Conservation (phyloP, 1,284 basidiomycete species). For the Volvariella volvacea region DNA sequence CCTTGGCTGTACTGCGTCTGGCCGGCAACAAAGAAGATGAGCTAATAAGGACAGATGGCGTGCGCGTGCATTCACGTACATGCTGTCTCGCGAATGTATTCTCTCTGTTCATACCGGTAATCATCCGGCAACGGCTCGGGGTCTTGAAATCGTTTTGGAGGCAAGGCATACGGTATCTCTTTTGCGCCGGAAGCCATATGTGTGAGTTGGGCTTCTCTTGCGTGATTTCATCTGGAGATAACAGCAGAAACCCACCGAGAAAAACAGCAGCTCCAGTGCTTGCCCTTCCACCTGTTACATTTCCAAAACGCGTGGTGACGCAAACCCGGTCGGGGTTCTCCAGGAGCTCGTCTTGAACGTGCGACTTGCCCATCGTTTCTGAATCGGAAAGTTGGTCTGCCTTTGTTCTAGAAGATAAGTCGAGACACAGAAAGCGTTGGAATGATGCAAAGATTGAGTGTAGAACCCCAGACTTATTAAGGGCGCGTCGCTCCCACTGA, state of each 20-base stretch:
- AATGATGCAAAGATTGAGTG: too few relatives aligned
- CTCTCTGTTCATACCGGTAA: conserved; percentile 50
- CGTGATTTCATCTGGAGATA: background rate
- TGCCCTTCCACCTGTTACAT: conserved; percentile 50
- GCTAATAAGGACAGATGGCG: background rate
- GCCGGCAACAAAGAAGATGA: background rate
- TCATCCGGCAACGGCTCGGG: conserved; percentile 46
- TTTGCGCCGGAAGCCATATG: conserved; percentile 1
- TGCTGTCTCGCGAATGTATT: conserved; percentile 53
- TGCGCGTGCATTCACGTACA: conserved; percentile 32
- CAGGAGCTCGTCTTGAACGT: conserved; percentile 45
- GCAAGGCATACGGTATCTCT: conserved; percentile 72
- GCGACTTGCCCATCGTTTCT: conserved; percentile 15
- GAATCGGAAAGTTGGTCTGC: too few relatives aligned
- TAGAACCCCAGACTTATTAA: too few relatives aligned
- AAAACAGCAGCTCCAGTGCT: conserved; percentile 55
- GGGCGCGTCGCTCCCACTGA: too few relatives aligned
- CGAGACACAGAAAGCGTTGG: too few relatives aligned
- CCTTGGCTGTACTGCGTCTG: conserved; percentile 53
- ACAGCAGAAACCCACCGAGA: conserved; percentile 37
- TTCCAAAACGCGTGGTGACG: conserved; percentile 49
- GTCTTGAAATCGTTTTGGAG: conserved; percentile 57
- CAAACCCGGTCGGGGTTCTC: conserved; percentile 32
- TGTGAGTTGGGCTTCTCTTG: background rate
- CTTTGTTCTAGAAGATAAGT: too few relatives aligned